Percentiles rank a stretch among this genome's conserved stretches.
These are phyloP conservation scores for Draba incana DNA, from an alignment of 345 rosid species.

Conservation along the genomic window DNA sequence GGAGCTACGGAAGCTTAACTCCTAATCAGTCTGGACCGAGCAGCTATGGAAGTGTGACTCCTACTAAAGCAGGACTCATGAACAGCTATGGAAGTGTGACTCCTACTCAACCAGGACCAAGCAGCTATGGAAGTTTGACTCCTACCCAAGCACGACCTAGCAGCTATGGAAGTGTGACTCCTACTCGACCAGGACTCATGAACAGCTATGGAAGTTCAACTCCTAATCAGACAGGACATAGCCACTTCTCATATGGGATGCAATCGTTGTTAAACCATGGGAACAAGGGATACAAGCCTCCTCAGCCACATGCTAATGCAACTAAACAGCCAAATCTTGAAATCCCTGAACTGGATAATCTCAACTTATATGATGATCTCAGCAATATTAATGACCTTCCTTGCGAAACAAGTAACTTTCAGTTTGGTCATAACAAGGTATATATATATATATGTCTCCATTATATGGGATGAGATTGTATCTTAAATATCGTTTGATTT, in stretches of 20 bases:
- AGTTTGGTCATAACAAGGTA: slow-evolving; percentile 29
- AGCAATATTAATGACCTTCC: slow-evolving; percentile 13
- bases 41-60: not conserved
- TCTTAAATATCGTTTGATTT: not conserved
- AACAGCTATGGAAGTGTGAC: slow-evolving; percentile 6
- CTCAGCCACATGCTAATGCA: slow-evolving; percentile 2
- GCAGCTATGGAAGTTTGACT: not conserved
- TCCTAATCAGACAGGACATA: slow-evolving; percentile 19
- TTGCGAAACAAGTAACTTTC: slow-evolving; percentile 19
- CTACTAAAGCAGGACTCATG: not conserved
- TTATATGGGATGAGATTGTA: too few relatives aligned
- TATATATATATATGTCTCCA: not conserved
- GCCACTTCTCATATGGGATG: slow-evolving; percentile 17
- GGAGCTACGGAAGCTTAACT: not conserved
- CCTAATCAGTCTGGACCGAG: not conserved
- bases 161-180: slow-evolving; percentile 11
- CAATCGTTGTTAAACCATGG: slow-evolving; percentile 29
- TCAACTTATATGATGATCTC: slow-evolving; percentile 15
- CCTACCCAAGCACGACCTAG: not conserved
- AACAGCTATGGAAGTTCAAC: slow-evolving; percentile 13
- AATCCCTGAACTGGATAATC: slow-evolving; percentile 24
- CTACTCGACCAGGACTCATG: not conserved
- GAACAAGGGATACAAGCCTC: slow-evolving; percentile 3
- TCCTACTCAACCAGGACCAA: not conserved
- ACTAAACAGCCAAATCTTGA: slow-evolving; percentile 26